phyloP scores from a whole-genome alignment of 257 asterid genomes.

The Solanum phureja region DNA sequence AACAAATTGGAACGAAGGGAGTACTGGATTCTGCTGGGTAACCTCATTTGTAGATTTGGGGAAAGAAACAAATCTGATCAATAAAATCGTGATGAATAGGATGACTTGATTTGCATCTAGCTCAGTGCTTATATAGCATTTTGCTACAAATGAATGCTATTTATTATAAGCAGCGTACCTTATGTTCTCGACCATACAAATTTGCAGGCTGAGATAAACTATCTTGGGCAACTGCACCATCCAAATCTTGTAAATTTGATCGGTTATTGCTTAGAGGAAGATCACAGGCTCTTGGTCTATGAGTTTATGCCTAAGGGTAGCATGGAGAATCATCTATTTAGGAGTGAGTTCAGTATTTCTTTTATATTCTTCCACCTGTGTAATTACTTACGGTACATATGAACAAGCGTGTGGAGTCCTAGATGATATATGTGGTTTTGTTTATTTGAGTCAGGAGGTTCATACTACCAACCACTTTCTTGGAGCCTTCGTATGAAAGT shows the following conservation, averaged over 20 bases:
- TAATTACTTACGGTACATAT: neutral
- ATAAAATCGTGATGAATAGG: neutral
- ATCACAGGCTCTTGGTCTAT: slow-evolving; percentile 55
- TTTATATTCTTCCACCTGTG: neutral
- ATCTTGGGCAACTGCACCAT: slow-evolving; percentile 58
- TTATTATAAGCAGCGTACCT: neutral
- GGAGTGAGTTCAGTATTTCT: slow-evolving; percentile 34
- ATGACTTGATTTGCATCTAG: neutral
- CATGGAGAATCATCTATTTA: slow-evolving; percentile 64
- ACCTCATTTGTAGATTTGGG: neutral
- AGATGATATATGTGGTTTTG: neutral
- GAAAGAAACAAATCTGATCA: neutral
- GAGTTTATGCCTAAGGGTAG: slow-evolving; percentile 77
- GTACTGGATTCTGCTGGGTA: neutral
- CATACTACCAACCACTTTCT: slow-evolving; percentile 57
- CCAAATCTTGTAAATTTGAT: slow-evolving; percentile 65
- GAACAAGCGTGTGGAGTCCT: neutral
- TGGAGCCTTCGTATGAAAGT: slow-evolving; percentile 72
- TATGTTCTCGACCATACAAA: neutral
- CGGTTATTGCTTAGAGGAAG: slow-evolving; percentile 65
- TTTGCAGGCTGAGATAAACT: slow-evolving; percentile 58
- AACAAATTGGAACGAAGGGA: neutral
- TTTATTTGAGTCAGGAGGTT: slow-evolving; percentile 43
- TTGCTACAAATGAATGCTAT: neutral
- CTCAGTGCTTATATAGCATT: neutral